These are phyloP conservation scores for Colletotrichum destructivum DNA, from an alignment of 2,329 filamentous ascomycete species.

Conservation along the genomic window DNA sequence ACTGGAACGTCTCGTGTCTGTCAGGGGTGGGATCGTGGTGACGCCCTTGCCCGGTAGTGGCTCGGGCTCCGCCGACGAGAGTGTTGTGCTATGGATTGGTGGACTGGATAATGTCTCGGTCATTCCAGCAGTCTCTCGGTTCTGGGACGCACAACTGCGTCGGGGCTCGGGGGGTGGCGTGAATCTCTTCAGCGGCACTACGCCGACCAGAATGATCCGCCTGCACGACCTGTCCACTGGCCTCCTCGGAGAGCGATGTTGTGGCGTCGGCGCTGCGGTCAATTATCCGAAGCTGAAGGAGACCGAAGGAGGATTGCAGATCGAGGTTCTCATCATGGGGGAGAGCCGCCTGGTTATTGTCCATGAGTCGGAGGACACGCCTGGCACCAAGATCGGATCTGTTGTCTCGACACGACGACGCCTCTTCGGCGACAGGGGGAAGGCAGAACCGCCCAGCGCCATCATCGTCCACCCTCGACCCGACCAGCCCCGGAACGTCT, in stretches of 20 bases:
- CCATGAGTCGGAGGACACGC: slow-evolving; percentile 66
- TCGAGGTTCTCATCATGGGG: slow-evolving; percentile 69
- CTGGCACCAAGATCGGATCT: slow-evolving; percentile 59
- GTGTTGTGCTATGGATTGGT: slow-evolving; percentile 70
- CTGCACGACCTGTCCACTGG: slow-evolving; percentile 68
- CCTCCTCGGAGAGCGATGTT: slow-evolving; percentile 71
- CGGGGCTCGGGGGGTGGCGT: slow-evolving; percentile 65
- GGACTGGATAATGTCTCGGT: slow-evolving; percentile 70
- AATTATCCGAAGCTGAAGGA: slow-evolving; percentile 49
- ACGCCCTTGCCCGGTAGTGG: slow-evolving; percentile 58
- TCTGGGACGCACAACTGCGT: slow-evolving; percentile 73
- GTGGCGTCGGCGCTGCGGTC: slow-evolving; percentile 64
- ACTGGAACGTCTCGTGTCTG: slow-evolving; percentile 65
- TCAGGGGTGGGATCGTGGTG: slow-evolving; percentile 68
- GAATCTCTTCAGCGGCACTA: slow-evolving; percentile 70
- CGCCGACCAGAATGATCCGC: slow-evolving; percentile 70
- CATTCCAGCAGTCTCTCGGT: slow-evolving; percentile 68
- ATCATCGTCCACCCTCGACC: slow-evolving; percentile 69
- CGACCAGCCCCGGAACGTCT: slow-evolving; percentile 55
- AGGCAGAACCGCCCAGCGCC: slow-evolving; percentile 62
- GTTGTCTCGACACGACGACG: slow-evolving; percentile 51
- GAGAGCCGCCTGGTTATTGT: slow-evolving; percentile 70
- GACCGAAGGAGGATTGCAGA: slow-evolving; percentile 60
- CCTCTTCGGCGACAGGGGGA: slow-evolving; percentile 48
- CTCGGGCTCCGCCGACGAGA: slow-evolving; percentile 66